Percentiles rank a stretch among this genome's conserved stretches.
These are phyloP conservation scores for Dactylellina haptotyla DNA, from an alignment of 2,329 filamentous ascomycete species.

Conservation along the genomic window DNA sequence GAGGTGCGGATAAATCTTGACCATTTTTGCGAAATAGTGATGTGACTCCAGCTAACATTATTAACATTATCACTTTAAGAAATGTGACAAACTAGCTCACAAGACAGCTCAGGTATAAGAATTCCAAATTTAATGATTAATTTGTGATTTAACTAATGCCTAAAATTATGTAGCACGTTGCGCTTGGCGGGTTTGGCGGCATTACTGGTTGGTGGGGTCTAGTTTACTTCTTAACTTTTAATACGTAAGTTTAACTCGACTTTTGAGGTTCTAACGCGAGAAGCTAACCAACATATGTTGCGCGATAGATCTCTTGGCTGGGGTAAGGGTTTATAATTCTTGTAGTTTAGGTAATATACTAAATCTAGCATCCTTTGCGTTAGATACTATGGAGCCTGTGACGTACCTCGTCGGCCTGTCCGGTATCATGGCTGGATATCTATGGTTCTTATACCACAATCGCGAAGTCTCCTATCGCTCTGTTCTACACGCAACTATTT, in stretches of 20 bases:
- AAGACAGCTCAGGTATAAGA: conserved; percentile 30
- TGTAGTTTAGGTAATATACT: neutral
- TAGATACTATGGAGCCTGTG: conserved; percentile 90
- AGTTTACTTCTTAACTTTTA: conserved; percentile 77
- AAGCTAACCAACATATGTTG: neutral
- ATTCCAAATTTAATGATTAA: neutral
- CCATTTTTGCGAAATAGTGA: neutral
- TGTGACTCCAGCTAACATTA: neutral
- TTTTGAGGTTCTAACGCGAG: neutral
- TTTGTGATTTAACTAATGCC: neutral
- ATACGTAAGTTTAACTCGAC: conserved; percentile 57
- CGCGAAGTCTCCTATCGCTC: conserved; percentile 86
- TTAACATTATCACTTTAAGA: conserved; percentile 18
- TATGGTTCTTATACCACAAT: conserved; percentile 95
- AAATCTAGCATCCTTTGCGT: conserved; percentile 67
- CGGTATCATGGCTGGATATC: conserved; percentile 86
- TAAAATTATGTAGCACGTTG: conserved; percentile 13
- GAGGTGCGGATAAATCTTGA: conserved; percentile 11
- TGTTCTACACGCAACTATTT: conserved; percentile 87
- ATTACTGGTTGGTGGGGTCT: conserved; percentile 81
- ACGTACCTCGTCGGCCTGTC: conserved; percentile 89
- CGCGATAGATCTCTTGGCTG: conserved; percentile 61
- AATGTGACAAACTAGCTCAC: conserved; percentile 51
- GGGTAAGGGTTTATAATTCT: conserved; percentile 66
- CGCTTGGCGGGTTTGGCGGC: conserved; percentile 71